Evolutionary conservation across 2,329 filamentous ascomycete genomes (phyloP).

Genomic region (Colletotrichum eleusines): DNA sequence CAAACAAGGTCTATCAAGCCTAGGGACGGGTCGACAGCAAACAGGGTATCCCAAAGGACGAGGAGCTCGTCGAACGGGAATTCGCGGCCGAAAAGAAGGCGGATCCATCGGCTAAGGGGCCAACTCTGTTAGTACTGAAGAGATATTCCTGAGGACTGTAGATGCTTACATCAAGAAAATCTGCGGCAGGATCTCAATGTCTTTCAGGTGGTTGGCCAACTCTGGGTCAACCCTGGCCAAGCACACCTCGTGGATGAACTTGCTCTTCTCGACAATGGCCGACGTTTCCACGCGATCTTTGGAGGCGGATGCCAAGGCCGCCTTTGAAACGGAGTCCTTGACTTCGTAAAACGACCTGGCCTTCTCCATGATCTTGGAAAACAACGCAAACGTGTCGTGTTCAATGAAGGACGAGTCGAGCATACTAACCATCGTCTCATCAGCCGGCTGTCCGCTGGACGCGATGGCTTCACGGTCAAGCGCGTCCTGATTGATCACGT

Average conservation of each 20-base stretch:
- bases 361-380: constrained; percentile 87
- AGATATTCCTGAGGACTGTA: neutral
- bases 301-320: constrained; percentile 41
- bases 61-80: constrained; percentile 90
- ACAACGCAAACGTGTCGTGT: constrained; percentile 90
- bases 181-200: constrained; percentile 92
- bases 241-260: constrained; percentile 86
- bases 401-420: constrained; percentile 83
- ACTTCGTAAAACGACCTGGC: constrained; percentile 91
- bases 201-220: constrained; percentile 81
- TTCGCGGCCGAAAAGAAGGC: constrained; percentile 91
- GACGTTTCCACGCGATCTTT: constrained; percentile 56
- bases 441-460: constrained; percentile 51
- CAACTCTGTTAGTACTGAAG: constrained; percentile 14
- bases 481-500: constrained; percentile 86
- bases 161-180: constrained; percentile 87
- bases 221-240: constrained; percentile 85
- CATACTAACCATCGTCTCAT: constrained; percentile 71
- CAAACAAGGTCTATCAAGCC: constrained; percentile 92
- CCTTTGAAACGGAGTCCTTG: constrained; percentile 54
- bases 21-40: constrained; percentile 84
- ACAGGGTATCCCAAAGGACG: constrained; percentile 89
- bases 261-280: constrained; percentile 87
- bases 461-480: constrained; percentile 63
- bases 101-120: constrained; percentile 82